phyloP scores from a whole-genome alignment of 2,329 filamentous ascomycete genomes.

The Penicillium italicum region DNA sequence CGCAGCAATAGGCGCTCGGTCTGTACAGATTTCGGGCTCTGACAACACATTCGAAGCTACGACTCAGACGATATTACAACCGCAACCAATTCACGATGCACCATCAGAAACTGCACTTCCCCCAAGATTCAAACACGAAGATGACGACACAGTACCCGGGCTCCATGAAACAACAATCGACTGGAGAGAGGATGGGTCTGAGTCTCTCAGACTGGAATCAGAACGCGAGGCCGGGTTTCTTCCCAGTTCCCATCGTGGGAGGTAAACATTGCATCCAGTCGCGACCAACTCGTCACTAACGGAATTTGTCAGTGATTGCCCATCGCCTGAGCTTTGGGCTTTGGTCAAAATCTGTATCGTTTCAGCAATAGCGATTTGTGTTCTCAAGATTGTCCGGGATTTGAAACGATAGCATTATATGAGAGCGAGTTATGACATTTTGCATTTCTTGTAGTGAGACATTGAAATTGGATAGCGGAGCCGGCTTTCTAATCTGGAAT shows the following conservation, averaged over 20 bases:
- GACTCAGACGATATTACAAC: not conserved
- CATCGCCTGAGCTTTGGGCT: not conserved
- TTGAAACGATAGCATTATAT: not conserved
- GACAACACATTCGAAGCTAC: not conserved
- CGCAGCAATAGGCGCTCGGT: not conserved
- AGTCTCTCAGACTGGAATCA: not conserved
- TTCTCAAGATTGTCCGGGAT: conserved; percentile 4
- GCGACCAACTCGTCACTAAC: not conserved
- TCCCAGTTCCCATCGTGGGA: not conserved
- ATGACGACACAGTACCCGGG: not conserved
- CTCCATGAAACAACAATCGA: not conserved
- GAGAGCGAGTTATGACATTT: not conserved
- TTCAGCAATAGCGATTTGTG: conserved; percentile 3
- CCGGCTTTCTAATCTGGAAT: conserved; percentile 23
- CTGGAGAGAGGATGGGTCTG: not conserved
- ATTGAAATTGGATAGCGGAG: not conserved
- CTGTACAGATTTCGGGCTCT: not conserved
- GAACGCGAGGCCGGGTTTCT: conserved; percentile 4
- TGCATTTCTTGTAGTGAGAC: not conserved
- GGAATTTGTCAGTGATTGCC: not conserved
- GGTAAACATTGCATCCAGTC: not conserved
- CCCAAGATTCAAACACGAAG: not conserved
- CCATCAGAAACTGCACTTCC: too few relatives aligned
- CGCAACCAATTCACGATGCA: not conserved
- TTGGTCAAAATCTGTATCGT: not conserved